These are phyloP conservation scores for Phyllosticta capitalensis DNA, from an alignment of 2,329 filamentous ascomycete genomes.

Conservation along the genomic window DNA sequence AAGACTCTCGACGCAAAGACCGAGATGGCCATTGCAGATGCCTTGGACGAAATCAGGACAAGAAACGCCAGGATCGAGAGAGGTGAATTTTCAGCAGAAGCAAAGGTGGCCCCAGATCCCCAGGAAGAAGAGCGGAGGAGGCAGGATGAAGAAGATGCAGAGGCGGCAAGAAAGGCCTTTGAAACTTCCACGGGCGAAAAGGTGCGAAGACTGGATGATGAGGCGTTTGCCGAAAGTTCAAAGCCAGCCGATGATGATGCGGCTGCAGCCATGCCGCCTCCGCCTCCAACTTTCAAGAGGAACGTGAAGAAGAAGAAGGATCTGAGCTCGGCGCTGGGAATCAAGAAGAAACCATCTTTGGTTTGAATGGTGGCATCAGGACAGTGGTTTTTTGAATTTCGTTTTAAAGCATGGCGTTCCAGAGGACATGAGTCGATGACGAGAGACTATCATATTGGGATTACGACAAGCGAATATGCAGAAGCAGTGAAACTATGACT, in stretches of 20 bases:
- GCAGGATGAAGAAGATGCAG: slow-evolving; percentile 73
- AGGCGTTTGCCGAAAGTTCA: slow-evolving; percentile 16
- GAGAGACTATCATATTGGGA: background rate
- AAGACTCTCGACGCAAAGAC: slow-evolving; percentile 88
- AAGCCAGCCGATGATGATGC: slow-evolving; percentile 28
- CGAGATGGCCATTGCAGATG: slow-evolving; percentile 95
- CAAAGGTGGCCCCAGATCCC: slow-evolving; percentile 43
- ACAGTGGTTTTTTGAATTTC: background rate
- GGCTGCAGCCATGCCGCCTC: slow-evolving; percentile 25
- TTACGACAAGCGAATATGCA: background rate
- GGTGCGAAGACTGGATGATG: slow-evolving; percentile 14
- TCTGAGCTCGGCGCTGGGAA: slow-evolving; percentile 61
- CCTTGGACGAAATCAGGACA: slow-evolving; percentile 86
- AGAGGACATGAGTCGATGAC: background rate
- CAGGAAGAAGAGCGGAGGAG: slow-evolving; percentile 48
- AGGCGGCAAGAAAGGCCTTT: slow-evolving; percentile 72
- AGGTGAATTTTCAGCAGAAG: slow-evolving; percentile 55
- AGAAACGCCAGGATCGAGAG: slow-evolving; percentile 81
- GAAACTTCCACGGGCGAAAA: slow-evolving; percentile 26
- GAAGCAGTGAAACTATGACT: background rate
- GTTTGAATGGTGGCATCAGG: background rate
- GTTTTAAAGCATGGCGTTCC: background rate
- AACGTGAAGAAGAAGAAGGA: slow-evolving; percentile 84
- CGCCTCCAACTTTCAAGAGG: slow-evolving; percentile 62
- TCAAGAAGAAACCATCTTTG: slow-evolving; percentile 62